Evolutionary conservation across 1,139 yeast species (phyloP), one percentile per base, ranked within the genome.

Genomic region (Kodamaea derodonti): DNA sequence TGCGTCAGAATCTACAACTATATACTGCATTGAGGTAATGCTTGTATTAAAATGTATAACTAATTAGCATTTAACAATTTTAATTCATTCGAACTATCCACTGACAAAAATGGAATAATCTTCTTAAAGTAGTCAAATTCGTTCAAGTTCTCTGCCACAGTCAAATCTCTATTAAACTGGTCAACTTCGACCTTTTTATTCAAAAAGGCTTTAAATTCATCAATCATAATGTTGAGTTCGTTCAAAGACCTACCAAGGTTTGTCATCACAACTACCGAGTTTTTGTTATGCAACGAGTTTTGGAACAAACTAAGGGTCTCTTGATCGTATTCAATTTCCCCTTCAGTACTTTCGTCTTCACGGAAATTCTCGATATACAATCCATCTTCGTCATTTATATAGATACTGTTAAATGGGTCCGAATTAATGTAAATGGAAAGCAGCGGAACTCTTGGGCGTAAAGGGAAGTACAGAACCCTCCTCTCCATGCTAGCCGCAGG

Each of bases 171-270:
- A 40, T 57, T 56, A 33, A 61, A 54, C 32, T 57, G 63, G 41
- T 66, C 72, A 11, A 56, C 47, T 35, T 65, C 71, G 25, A 67
- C 58, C 32, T 63, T 56, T 14, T 50, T 52, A 32, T 65, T 58
- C 46, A 80, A 65, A 51, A 69, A 83, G 29, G 58, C 56, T 47
- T 80, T 84, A 52, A 78, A 81, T 48, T 80, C 85, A 3, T 66
- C 64, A 20, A 80, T 79, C 25, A 70, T 56, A 3, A 45, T 35
- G 37, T 72, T 71, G 81, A 87, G 79, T 49, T 84, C 92, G 42
- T 77, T 76, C 36, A 84, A 52, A n/a, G 84, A 67, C 38, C 77
- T 69, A 7, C 88, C 90, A 20, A 80, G 62, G 40, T 74, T 60
- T 16, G 39, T 36, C 37, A 47, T 40, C 14, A 42, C 40, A 20